Evolutionary conservation across 2,329 filamentous ascomycete genomes (phyloP), one percentile per base, ranked within the genome.

Genomic region (Cytospora leucostoma): DNA sequence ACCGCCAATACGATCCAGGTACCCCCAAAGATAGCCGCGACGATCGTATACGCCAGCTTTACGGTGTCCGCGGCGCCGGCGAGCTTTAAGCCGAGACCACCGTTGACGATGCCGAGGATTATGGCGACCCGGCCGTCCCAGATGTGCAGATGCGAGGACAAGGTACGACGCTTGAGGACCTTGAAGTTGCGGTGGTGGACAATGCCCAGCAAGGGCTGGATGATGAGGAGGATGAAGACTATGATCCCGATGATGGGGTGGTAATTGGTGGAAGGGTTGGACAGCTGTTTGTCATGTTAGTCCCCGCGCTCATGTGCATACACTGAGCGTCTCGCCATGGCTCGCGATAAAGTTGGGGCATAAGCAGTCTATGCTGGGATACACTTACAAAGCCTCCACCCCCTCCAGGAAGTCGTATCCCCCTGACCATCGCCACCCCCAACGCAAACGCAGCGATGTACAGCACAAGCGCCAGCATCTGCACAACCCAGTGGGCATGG

Each of bases 171-270:
- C 34, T 69, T 65, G 3, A 75, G 67, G 21, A 67, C 67, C 67
- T 77, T 77, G 71, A 77, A 82, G 17, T 70, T 67, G 0, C 66
- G 52, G 67, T 83, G 80, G 67, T 83, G 80, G 4, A 77, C 51
- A 49, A 72, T 67, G 2, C 80, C 80, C 2, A 80, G 69, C 2
- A 77, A 17, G 0, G 79, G 78, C 70, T 82, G 79, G 52, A 78
- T 62, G 66, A 77, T 64, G 6, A 82, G 70, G 1, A 72, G 60
- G 12, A 65, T 73, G 8, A 82, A 72, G 3, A 79, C 68, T 4
- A 79, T 70, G 56, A 82, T 70, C 35, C 80, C 80, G 64, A 82
- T 77, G 66, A 82, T 79, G 38, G 78, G 78, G 66, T 83, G 80
- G 52, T 73, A 74, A 66, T 77, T 78, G 38, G 71, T 70, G 4